Evolutionary conservation across 208 protist genomes (phyloP), one percentile per base, ranked within the genome.

Genomic region (Trypanosoma caninum): DNA sequence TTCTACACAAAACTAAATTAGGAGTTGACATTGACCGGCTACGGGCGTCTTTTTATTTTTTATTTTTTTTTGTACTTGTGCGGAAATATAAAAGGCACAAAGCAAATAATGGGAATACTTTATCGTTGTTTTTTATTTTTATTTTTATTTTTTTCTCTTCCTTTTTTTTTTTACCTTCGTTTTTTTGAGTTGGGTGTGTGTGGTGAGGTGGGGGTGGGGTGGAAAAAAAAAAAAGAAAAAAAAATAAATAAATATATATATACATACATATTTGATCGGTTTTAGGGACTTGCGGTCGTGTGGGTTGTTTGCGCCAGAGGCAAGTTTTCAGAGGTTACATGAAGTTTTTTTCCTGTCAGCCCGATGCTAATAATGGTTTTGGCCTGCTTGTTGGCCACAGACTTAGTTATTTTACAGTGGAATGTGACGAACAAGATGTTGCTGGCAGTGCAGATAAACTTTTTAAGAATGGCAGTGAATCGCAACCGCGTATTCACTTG

Each of bases 321-420:
- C n/a, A 44, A 44, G 42, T 28, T 23, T 9, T 38, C 37, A 35
- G 41, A 20, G 23, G 40, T 16, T 18, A 0, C 11, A 94, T 91
- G 87, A 94, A 94, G 67, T 80, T 78, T 58, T 88, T 94, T 44
- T 73, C 70, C 2, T 91, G 87, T 40, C 84, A 90, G 50, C 84
- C 84, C 0, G 87, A 94, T 57, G 78, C 77, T 6, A 84, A 94
- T 65, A 94, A 91, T 59, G 81, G 64, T n/a, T 94, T 94, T 56
- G 82, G 72, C 20, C 73, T 83, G 22, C 72, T 91, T 6, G 82
- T 71, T 23, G 82, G 84, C 37, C 72, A 76, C 38, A 82, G 75
- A 2, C 70, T 93, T 27, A 84, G 69, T 20, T 93, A 93, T 63
- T 93, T 93, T 51, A 76, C 72, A 3, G 78, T 86, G 27, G 72